These are phyloP conservation scores for Aspergillus pseudoterreus DNA, from an alignment of 2,329 filamentous ascomycete species.

Conservation along the genomic window DNA sequence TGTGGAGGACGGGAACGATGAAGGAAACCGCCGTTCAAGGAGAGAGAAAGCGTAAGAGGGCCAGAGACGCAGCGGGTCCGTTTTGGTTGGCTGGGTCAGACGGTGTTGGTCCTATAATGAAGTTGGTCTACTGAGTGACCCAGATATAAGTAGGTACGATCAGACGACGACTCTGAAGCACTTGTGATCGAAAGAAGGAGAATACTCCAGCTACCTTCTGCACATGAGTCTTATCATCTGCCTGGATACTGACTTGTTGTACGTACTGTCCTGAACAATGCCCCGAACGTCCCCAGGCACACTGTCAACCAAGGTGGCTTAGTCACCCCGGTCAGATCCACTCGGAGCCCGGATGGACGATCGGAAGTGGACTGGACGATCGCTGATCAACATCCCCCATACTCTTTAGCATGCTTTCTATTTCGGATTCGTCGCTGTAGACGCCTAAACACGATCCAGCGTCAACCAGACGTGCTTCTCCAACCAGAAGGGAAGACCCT, in stretches of 20 bases:
- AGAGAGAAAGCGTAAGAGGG: neutral
- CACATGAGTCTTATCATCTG: too few relatives aligned
- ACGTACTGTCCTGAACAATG: too few relatives aligned
- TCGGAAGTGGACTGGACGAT: slow-evolving; percentile 6
- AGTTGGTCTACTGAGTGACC: too few relatives aligned
- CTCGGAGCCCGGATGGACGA: slow-evolving; percentile 5
- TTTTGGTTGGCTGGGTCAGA: slow-evolving; percentile 5
- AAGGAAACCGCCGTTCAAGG: slow-evolving; percentile 3
- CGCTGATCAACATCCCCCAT: slow-evolving; percentile 6
- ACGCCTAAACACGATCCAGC: neutral
- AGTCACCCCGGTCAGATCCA: slow-evolving; percentile 1
- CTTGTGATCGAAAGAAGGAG: too few relatives aligned
- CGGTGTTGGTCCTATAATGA: neutral
- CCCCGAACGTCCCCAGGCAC: neutral
- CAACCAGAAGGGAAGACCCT: neutral
- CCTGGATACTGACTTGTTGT: too few relatives aligned
- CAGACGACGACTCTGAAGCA: too few relatives aligned
- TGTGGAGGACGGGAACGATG: slow-evolving; percentile 1
- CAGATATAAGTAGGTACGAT: too few relatives aligned
- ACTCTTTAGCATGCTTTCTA: slow-evolving; percentile 4
- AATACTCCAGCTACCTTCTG: too few relatives aligned
- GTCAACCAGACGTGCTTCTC: too few relatives aligned
- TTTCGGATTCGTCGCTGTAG: neutral
- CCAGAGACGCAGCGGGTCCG: neutral
- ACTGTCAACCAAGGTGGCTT: slow-evolving; percentile 3